Base-by-base conservation (phyloP, 2,329 filamentous ascomycete species). In the Neoascochyta sp. region DNA sequence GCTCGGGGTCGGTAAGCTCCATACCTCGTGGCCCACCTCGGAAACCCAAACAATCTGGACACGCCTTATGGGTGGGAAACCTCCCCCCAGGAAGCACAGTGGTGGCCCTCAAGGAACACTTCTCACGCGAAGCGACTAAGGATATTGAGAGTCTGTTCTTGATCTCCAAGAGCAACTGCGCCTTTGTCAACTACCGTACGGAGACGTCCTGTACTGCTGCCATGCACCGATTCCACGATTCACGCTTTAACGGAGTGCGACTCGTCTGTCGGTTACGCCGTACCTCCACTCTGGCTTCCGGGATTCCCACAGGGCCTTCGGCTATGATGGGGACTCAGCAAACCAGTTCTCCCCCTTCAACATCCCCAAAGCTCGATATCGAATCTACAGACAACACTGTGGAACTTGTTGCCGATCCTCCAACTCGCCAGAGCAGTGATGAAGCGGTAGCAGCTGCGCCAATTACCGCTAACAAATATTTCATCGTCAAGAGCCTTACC, bases 161-260 rank as follows among this genome's bases (percentile, higher is more conserved):
- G 19, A 96, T 96, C 22, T 90, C 89, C 0, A 95, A 95, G 62
- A 95, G 89, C 60, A 95, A 95, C 57, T 96, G 90, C 54, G 90
- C 89, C 0, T 96, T 96, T 66, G 87, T 94, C 44, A 96, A 96
- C 55, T 96, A 93, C 60, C 85, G 81, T 41, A 83, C 86, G 28
- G 88, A 95, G 50, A 66, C 71, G 3, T 78, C 80, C 4, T 95
- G 88, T 55, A 66, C 76, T 5, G 73, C 76, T 7, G 90, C 90
- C 0, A 86, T 95, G 68, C 75, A 80, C 24, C 80, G 86, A 45
- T 83, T 96, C 24, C 87, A 96, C 60, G 89, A 96, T 53, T 94
- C 88, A 1, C 81, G 83, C 33, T 95, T 95, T 49, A 80, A 90
- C 49, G 82, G 86, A 0, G 84, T 92, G 11, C 78, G 86, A 15